Evolutionary conservation across 179 eudicot genomes (phyloP).

Genomic region (Silene coronaria): DNA sequence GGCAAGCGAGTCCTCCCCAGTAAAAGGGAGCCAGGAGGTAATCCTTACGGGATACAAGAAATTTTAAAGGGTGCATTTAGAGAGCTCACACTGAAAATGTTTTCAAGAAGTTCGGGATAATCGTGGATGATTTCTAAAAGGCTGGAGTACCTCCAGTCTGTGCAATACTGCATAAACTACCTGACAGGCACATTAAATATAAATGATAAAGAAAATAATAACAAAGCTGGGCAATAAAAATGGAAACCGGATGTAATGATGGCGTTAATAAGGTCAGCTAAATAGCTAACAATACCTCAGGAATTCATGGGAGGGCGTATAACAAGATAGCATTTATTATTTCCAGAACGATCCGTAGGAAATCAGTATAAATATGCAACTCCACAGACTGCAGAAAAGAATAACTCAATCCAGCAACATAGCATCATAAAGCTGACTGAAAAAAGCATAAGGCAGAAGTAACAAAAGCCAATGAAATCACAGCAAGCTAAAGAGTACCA

Average conservation of each 20-base stretch:
- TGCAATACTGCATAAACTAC: slow-evolving; percentile 97
- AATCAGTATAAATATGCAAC: slow-evolving; percentile 87
- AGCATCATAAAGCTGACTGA: neutral
- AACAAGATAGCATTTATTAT: slow-evolving; percentile 80
- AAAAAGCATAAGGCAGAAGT: slow-evolving; percentile 3
- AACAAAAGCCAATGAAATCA: neutral
- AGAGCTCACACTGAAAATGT: slow-evolving; percentile 72
- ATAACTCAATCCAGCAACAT: slow-evolving; percentile 14
- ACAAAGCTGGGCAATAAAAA: neutral
- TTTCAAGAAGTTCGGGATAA: slow-evolving; percentile 88
- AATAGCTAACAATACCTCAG: slow-evolving; percentile 57
- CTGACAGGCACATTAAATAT: slow-evolving; percentile 26
- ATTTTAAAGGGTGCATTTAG: neutral
- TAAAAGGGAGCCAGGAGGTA: neutral
- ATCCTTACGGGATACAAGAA: neutral
- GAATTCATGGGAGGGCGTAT: slow-evolving; percentile 85
- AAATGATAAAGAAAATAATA: slow-evolving; percentile 4
- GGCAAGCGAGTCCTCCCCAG: neutral
- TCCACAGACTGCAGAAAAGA: slow-evolving; percentile 62
- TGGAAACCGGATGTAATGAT: neutral
- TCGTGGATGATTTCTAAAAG: slow-evolving; percentile 85
- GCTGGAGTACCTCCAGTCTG: slow-evolving; percentile 88
- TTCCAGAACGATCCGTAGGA: slow-evolving; percentile 85
- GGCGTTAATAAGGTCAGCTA: neutral
- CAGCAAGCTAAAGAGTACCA: slow-evolving; percentile 35